These are phyloP conservation scores for Trypanosoma platydactyli DNA, from an alignment of 208 protist genomes.

Conservation along the genomic window DNA sequence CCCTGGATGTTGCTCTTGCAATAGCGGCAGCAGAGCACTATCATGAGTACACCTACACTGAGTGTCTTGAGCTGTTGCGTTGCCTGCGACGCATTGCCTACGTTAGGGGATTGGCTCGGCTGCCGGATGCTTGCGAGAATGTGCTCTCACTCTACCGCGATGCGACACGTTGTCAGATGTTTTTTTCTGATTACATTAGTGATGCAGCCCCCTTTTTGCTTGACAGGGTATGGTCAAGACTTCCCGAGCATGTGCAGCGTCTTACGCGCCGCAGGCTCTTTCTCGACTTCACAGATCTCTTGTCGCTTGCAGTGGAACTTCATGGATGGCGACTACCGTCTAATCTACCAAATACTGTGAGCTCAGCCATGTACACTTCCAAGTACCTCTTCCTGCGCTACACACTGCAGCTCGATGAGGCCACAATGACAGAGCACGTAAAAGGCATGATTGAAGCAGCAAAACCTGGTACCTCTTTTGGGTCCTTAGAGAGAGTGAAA, in stretches of 20 bases:
- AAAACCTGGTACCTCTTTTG: not conserved
- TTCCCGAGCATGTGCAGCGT: constrained; percentile 71
- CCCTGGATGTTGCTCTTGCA: constrained; percentile 65
- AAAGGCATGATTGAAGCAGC: constrained; percentile 22
- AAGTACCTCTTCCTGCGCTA: constrained; percentile 85
- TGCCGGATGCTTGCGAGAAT: constrained; percentile 12
- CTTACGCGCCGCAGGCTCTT: constrained; percentile 54
- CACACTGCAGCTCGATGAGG: constrained; percentile 55
- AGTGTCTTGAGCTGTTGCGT: constrained; percentile 82
- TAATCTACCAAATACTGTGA: constrained; percentile 69
- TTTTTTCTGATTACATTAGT: constrained; percentile 51
- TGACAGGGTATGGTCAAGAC: constrained; percentile 68
- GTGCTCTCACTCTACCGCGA: constrained; percentile 50
- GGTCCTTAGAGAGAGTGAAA: not conserved
- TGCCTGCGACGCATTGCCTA: constrained; percentile 75
- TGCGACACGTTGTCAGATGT: constrained; percentile 32
- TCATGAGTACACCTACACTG: constrained; percentile 44
- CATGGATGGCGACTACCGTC: constrained; percentile 47
- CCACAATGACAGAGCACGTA: constrained; percentile 36
- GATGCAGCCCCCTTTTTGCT: constrained; percentile 71
- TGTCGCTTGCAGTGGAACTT: constrained; percentile 69
- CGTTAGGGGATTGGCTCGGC: constrained; percentile 49
- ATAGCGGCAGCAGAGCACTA: constrained; percentile 81
- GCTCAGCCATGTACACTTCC: constrained; percentile 57
- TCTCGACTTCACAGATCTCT: constrained; percentile 78